Base-by-base conservation (phyloP, 495 filamentous ascomycete species). In the Friedmanniomyces simplex region DNA sequence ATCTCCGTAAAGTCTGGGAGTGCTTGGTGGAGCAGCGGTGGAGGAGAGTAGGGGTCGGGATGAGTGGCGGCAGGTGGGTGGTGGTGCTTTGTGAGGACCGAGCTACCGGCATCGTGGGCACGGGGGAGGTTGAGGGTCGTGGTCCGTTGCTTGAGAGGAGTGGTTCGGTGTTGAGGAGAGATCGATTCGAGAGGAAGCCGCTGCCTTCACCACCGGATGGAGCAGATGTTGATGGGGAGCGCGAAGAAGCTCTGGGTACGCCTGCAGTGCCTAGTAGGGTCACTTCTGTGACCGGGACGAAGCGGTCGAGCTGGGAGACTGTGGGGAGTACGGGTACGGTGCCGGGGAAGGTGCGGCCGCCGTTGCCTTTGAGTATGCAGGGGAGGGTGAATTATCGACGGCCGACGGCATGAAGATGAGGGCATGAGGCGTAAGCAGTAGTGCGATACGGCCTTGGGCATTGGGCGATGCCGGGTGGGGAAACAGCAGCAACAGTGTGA, bases 1-100 rank as follows among this genome's bases (percentile, higher is more conserved):
- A 50, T 30, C 16, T 43, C 2, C 5, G 37, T 1, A 46, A 30
- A 21, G 54, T 57, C 10, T 61, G 39, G 16, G 48, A 46, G 20
- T 47, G 28, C 21, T 34, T 61, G 46, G 39, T 57, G 1, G 45
- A 57, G 51, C 22, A 32, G 26, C 30, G 36, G 24, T 61, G 59
- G 59, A 34, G 6, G 7, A 21, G 13, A 4, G 47, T 61, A 0
- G 46, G 59, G 25, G 34, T 61, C 28, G 59, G 46, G 37, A 43
- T 22, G 36, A 24, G 36, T n/a, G 53, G 14, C 4, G 48, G 14
- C 2, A 52, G 54, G 26, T 61, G 59, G 59, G 46, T 61, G 18
- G 59, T 61, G 21, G 59, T 57, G 47, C 43, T 61, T 4, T 14
- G 8, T 7, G 22, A 22, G 8, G 28, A n/a, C 16, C 3, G 39